Percentiles rank a stretch among this genome's conserved stretches.
These are phyloP conservation scores for Farysia itapuensis DNA, from an alignment of 1,284 basidiomycete genomes.

Conservation along the genomic window DNA sequence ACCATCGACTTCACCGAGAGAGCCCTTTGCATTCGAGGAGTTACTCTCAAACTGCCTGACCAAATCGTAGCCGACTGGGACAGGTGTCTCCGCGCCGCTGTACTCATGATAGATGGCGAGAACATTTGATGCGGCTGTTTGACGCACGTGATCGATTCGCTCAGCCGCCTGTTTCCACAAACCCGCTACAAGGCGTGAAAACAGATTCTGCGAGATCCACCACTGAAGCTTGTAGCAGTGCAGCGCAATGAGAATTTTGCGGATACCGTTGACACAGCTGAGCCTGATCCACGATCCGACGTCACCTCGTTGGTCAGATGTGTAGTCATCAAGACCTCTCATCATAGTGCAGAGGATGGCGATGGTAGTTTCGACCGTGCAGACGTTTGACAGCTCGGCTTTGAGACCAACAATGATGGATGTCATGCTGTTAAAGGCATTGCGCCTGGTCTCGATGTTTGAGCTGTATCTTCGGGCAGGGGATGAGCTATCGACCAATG, in stretches of 20 bases:
- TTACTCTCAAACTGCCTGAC: too few species aligned
- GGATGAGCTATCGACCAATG: conserved; percentile 66
- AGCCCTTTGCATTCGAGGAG: conserved; percentile 2
- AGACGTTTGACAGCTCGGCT: not conserved
- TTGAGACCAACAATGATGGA: conserved; percentile 3
- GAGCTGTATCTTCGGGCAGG: conserved; percentile 62
- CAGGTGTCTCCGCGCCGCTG: too few species aligned
- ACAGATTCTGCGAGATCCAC: conserved; percentile 3
- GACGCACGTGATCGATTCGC: conserved; percentile 83
- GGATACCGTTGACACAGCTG: conserved; percentile 69
- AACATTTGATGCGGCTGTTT: conserved; percentile 68
- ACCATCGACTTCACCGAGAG: not conserved
- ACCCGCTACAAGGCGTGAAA: conserved; percentile 61
- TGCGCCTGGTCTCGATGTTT: conserved; percentile 70
- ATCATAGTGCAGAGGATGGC: conserved; percentile 51
- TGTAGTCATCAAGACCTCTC: conserved; percentile 80
- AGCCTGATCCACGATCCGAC: conserved; percentile 94
- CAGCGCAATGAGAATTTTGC: conserved; percentile 66
- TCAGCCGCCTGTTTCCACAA: conserved; percentile 87
- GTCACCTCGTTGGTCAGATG: conserved; percentile 90
- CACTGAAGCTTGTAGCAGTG: not conserved
- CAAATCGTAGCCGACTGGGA: conserved; percentile 7
- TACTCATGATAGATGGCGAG: conserved; percentile 16
- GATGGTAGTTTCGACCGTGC: not conserved
- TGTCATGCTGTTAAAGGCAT: conserved; percentile 71